Conservation (phyloP, 1,284 basidiomycete species). For the Cryptococcus amylolentus region DNA sequence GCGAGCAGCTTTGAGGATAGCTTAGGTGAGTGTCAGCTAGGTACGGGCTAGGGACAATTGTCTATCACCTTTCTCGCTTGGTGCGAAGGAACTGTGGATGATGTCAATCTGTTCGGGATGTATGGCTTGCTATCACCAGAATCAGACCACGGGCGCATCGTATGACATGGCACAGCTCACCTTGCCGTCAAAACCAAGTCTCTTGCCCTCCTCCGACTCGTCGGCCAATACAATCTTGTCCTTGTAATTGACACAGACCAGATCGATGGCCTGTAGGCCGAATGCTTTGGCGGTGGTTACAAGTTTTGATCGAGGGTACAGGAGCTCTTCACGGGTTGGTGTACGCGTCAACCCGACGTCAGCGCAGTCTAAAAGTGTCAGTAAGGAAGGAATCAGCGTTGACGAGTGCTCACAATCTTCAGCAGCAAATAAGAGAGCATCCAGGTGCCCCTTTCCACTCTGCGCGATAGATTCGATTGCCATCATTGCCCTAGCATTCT, state of each 20-base stretch:
- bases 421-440: conserved; percentile 68
- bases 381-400: not conserved
- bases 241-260: conserved; percentile 89
- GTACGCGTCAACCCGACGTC: conserved; percentile 83
- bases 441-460: conserved; percentile 38
- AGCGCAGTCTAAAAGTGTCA: conserved; percentile 58
- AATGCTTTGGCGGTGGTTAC: conserved; percentile 82
- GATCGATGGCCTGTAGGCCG: conserved; percentile 79
- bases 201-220: conserved; percentile 73
- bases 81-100: conserved; percentile 77
- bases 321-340: conserved; percentile 65
- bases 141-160: not conserved
- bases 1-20: conserved; percentile 71
- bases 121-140: conserved; percentile 73
- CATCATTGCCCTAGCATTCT: conserved; percentile 63
- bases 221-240: conserved; percentile 65
- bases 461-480: conserved; percentile 33
- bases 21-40: conserved; percentile 49
- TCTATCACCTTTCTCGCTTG: conserved; percentile 61
- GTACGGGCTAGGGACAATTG: not conserved
- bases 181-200: conserved; percentile 82
- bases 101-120: conserved; percentile 79
- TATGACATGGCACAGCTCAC: conserved; percentile 46
- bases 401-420: conserved; percentile 67
- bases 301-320: conserved; percentile 80